These are phyloP conservation scores for Hanseniaspora guilliermondii DNA, from an alignment of 805 yeast species.

Conservation along the genomic window DNA sequence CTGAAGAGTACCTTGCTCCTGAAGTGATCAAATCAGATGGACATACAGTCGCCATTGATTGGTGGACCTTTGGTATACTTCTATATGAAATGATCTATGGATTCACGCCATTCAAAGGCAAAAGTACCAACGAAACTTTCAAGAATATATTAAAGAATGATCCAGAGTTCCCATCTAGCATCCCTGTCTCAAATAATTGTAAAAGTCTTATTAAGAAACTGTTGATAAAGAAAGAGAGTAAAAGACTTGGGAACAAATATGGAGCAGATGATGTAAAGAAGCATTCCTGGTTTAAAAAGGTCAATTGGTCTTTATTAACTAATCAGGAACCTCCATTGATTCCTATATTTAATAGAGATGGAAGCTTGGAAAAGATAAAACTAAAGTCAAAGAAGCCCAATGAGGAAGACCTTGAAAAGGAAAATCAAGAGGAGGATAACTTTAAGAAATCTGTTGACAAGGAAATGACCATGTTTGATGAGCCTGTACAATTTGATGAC, in stretches of 20 bases:
- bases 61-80: conserved; percentile 98
- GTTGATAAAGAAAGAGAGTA: conserved; percentile 75
- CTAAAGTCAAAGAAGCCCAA: neutral
- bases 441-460: neutral
- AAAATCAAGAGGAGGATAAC: conserved; percentile 18
- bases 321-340: conserved; percentile 93
- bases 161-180: conserved; percentile 51
- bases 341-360: conserved; percentile 55
- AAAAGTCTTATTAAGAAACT: conserved; percentile 68
- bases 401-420: neutral
- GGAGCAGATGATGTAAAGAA: conserved; percentile 93
- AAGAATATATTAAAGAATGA: conserved; percentile 76
- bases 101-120: conserved; percentile 91
- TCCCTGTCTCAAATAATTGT: conserved; percentile 59
- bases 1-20: conserved; percentile 97
- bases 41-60: conserved; percentile 94
- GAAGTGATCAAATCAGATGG: conserved; percentile 96
- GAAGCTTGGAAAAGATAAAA: conserved; percentile 35
- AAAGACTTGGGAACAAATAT: conserved; percentile 77
- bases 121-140: conserved; percentile 77
- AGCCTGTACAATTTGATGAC: conserved; percentile 27
- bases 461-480: conserved; percentile 25
- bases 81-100: conserved; percentile 92
- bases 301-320: conserved; percentile 90
- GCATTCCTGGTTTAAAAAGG: conserved; percentile 80